phyloP scores from a whole-genome alignment of 2,329 filamentous ascomycete genomes.

The Fusarium sp. region DNA sequence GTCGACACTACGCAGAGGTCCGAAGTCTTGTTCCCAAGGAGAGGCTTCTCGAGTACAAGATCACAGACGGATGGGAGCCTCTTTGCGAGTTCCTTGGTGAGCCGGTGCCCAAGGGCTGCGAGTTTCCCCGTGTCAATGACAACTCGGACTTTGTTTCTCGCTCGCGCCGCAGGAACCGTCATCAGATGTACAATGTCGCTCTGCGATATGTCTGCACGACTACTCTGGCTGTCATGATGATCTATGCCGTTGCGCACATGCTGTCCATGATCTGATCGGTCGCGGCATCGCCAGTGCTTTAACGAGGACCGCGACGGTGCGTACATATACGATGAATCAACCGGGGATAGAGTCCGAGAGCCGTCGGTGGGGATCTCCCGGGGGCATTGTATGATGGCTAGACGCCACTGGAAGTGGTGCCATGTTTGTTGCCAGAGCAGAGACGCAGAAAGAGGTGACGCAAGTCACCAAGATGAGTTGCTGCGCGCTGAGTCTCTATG shows the following conservation, averaged over 20 bases:
- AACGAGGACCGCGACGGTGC: not conserved
- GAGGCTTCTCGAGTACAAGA: constrained; percentile 48
- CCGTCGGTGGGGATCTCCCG: not conserved
- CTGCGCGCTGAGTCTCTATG: not conserved
- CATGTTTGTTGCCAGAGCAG: not conserved
- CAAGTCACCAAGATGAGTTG: not conserved
- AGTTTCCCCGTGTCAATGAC: constrained; percentile 52
- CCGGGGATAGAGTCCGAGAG: not conserved
- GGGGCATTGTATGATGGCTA: not conserved
- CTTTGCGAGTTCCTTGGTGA: constrained; percentile 48
- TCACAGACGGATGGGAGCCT: constrained; percentile 51
- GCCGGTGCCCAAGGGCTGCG: constrained; percentile 44
- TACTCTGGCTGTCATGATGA: constrained; percentile 17
- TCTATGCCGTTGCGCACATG: constrained; percentile 10
- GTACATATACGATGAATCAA: not conserved
- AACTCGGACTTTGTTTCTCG: constrained; percentile 49
- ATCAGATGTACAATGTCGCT: constrained; percentile 49
- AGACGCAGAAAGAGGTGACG: not conserved
- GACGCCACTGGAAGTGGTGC: not conserved
- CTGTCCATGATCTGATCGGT: constrained; percentile 9
- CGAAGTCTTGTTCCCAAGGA: constrained; percentile 46
- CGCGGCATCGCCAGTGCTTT: not conserved
- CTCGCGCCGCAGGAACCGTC: constrained; percentile 46
- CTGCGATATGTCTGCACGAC: constrained; percentile 40
- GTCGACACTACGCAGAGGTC: constrained; percentile 50